These are phyloP conservation scores for Fraxinus paxiana DNA, from an alignment of 305 asterid genomes.

Conservation along the genomic window DNA sequence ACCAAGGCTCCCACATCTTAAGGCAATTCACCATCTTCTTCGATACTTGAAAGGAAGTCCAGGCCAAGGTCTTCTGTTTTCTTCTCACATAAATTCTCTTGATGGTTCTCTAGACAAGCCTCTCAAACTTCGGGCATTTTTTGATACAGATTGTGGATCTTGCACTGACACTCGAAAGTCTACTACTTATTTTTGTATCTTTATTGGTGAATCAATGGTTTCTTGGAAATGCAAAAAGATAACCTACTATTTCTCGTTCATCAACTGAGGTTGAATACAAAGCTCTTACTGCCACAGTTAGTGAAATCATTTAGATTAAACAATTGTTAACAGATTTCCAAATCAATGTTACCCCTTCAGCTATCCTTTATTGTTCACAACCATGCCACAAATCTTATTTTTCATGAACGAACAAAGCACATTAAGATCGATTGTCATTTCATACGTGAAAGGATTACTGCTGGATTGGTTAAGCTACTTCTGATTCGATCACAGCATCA, in stretches of 20 bases:
- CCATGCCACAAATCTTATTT: too few relatives aligned
- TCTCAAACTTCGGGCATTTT: neutral
- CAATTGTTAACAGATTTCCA: neutral
- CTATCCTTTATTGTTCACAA: neutral
- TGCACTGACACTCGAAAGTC: neutral
- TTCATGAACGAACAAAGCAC: too few relatives aligned
- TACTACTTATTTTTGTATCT: neutral
- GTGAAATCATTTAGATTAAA: neutral
- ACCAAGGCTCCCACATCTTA: neutral
- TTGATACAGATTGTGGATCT: neutral
- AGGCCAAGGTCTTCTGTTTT: neutral
- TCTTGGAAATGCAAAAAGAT: neutral
- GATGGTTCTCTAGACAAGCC: too few relatives aligned
- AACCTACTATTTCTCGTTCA: neutral
- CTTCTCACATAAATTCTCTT: neutral
- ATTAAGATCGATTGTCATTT: too few relatives aligned
- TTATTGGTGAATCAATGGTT: neutral
- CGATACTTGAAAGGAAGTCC: neutral
- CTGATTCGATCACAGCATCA: too few relatives aligned
- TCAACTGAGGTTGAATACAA: neutral
- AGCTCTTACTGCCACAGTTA: neutral
- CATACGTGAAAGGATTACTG: too few relatives aligned
- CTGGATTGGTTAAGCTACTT: too few relatives aligned
- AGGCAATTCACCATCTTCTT: neutral
- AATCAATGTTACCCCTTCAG: neutral